Conservation (phyloP, 345 rosid species). For the Raphanus sativus region DNA sequence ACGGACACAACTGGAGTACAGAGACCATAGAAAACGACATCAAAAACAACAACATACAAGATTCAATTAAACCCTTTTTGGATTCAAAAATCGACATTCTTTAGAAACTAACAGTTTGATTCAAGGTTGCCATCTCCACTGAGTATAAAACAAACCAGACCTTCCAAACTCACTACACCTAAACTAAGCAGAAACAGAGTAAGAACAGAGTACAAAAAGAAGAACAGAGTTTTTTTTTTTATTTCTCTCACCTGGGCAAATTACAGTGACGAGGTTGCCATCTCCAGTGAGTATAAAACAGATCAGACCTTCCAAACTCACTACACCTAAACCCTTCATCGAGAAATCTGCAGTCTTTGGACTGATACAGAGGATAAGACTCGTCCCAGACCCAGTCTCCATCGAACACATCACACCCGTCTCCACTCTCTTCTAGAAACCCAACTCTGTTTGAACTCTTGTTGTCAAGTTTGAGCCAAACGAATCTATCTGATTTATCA, state of each 20-base stretch:
- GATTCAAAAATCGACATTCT: too few species aligned
- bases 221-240: not conserved
- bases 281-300: slow-evolving; percentile 86
- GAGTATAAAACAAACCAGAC: slow-evolving; percentile 83
- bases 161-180: slow-evolving; percentile 85
- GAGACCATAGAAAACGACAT: slow-evolving; percentile 34
- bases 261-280: slow-evolving; percentile 89
- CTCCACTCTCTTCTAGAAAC: slow-evolving; percentile 58
- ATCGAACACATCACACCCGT: slow-evolving; percentile 74
- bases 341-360: slow-evolving; percentile 78
- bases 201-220: not conserved
- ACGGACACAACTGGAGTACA: slow-evolving; percentile 17
- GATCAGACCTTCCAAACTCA: slow-evolving; percentile 89
- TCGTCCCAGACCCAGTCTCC: slow-evolving; percentile 99
- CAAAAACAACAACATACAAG: slow-evolving; percentile 12
- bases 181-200: slow-evolving; percentile 36
- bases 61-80: not conserved
- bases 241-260: slow-evolving; percentile 73
- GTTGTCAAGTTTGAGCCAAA: slow-evolving; percentile 52
- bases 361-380: slow-evolving; percentile 74
- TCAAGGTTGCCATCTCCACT: slow-evolving; percentile 89
- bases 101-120: too few species aligned
- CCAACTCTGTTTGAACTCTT: slow-evolving; percentile 48
- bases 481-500: slow-evolving; percentile 57
- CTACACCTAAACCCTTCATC: slow-evolving; percentile 87